Evolutionary conservation across 2,329 filamentous ascomycete genomes (phyloP).

Genomic region (Fusarium pseudocircinatum): DNA sequence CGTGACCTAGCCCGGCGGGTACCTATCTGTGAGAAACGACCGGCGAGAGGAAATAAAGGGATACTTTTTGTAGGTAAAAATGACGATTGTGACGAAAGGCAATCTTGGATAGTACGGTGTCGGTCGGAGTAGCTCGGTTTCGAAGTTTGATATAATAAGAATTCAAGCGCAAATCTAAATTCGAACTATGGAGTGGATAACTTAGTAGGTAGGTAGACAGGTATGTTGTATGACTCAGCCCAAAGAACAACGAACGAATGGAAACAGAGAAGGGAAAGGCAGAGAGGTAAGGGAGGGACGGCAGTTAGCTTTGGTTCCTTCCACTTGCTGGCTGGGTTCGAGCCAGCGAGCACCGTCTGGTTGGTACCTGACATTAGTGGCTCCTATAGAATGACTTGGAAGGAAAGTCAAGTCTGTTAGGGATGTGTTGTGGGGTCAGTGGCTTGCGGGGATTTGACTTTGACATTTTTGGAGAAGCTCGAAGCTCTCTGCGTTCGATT

Average conservation of each 20-base stretch:
- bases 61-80: constrained; percentile 12
- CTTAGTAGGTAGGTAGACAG: too few relatives aligned
- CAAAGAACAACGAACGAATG: not conserved
- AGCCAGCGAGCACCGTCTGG: constrained; percentile 27
- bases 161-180: not conserved
- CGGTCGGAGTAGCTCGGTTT: not conserved
- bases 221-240: not conserved
- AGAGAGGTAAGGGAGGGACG: not conserved
- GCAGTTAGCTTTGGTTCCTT: constrained; percentile 26
- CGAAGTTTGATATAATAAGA: not conserved
- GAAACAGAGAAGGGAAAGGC: not conserved
- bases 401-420: constrained; percentile 17
- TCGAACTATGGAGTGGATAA: not conserved
- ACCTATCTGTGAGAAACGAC: constrained; percentile 16
- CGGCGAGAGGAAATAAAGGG: constrained; percentile 12
- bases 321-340: constrained; percentile 18
- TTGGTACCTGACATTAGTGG: constrained; percentile 43
- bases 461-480: constrained; percentile 20
- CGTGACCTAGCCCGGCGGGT: constrained; percentile 27
- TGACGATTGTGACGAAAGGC: constrained; percentile 17
- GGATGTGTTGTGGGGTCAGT: constrained; percentile 26
- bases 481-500: not conserved
- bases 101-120: constrained; percentile 9
- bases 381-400: constrained; percentile 24
- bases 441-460: constrained; percentile 25